phyloP scores from a whole-genome alignment of 2,329 filamentous ascomycete genomes.

The Fusarium fracticaudum region DNA sequence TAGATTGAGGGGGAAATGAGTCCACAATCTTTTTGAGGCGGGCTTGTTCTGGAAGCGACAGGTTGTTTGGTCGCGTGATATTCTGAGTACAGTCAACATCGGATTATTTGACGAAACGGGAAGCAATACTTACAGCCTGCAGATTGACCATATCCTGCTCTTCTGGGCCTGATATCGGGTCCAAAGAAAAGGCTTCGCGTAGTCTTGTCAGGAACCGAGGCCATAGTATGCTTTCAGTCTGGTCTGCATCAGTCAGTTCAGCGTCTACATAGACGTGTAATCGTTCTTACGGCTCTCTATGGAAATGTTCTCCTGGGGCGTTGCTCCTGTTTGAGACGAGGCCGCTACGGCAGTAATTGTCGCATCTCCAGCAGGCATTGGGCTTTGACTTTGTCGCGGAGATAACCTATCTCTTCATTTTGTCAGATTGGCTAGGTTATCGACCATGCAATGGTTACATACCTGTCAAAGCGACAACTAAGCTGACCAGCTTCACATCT shows the following conservation, averaged over 20 bases:
- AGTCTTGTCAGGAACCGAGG: not conserved
- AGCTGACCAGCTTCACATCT: not conserved
- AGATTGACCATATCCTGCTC: not conserved
- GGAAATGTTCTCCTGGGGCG: not conserved
- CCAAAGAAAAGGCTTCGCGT: not conserved
- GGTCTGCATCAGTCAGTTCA: not conserved
- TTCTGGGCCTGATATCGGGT: not conserved
- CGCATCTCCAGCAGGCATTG: not conserved
- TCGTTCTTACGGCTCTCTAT: not conserved
- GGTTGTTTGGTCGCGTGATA: not conserved
- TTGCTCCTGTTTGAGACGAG: not conserved
- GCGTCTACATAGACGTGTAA: accelerated
- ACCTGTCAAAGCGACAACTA: not conserved
- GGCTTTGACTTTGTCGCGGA: not conserved
- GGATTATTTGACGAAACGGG: no score
- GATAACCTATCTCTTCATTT: not conserved
- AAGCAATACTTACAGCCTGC: not conserved
- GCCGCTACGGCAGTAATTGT: not conserved
- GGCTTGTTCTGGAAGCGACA: not conserved
- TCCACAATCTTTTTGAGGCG: not conserved
- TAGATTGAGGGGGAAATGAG: not conserved
- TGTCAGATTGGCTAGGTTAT: accelerated
- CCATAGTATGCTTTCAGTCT: not conserved
- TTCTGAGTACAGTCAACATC: no score
- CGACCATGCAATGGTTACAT: accelerated